Evolutionary conservation across 257 asterid genomes (phyloP), one percentile per base, ranked within the genome.

Genomic region (Ajuga chamaepitys): DNA sequence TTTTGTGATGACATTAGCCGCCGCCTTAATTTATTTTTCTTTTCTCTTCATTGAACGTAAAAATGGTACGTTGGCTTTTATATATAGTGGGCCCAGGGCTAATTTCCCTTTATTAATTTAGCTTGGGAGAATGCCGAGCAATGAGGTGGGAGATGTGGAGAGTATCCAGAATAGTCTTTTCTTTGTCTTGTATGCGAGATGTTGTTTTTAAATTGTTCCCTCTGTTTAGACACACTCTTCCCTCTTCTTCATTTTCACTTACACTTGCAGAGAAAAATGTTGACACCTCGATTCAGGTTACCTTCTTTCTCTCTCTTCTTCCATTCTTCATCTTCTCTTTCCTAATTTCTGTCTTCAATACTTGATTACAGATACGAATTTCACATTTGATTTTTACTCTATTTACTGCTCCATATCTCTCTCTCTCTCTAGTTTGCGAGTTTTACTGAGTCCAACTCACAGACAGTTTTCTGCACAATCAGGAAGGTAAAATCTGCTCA

Each of bases 221-320:
- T 30, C 28, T 22, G 42, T 35, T 24, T 47, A 22, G 22, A 22
- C 38, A 2, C 9, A 20, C 41, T 58, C 48, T 7, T 20, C 2
- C 34, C 24, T 65, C 40, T 32, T 38, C 35, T 22, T 58, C 67
- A 20, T 32, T 9, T 30, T 25, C 9, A 9, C 7, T 47, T 9
- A 28, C 63, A 62, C 40, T 20, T 41, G 24, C 60, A 68, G 58
- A 68, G 58, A 51, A 68, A 11, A 35, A 83, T 83, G 85, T 50
- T 72, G 64, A 66, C 71, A 67, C 30, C 74, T 71, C 69, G 70
- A 62, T 79, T 75, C 68, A 80, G 82, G 86, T 78, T 13, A 20
- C 65, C 47, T 44, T 40, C 20, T 47, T 12, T 47, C 62, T 68
- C 73, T 67, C 30, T 47, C 32, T 53, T 1, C 10, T 21, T 38